Conservation (phyloP, 148 eudicot genomes). For the Rhododendron simsii region DNA sequence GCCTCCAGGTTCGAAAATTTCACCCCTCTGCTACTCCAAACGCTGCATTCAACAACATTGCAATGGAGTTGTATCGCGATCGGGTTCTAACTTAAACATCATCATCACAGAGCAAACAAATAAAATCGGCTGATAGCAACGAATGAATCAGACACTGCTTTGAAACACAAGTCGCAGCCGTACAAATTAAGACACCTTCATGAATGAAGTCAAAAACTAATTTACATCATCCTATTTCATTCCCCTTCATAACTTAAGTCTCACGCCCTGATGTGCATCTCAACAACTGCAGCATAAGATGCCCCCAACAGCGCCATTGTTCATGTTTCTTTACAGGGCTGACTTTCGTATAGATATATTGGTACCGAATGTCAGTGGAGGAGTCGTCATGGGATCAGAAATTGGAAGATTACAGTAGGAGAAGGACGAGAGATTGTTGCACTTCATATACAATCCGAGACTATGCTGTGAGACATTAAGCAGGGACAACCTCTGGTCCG, state of each 20-base stretch:
- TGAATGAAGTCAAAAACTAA: not conserved
- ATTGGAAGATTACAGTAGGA: not conserved
- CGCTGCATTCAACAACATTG: not conserved
- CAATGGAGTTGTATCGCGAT: not conserved
- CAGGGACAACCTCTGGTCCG: conserved; percentile 60
- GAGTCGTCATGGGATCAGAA: not conserved
- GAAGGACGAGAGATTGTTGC: not conserved
- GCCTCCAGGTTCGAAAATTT: not conserved
- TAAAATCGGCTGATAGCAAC: not conserved
- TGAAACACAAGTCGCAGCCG: not conserved
- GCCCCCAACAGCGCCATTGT: not conserved
- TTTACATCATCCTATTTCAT: conserved; percentile 1
- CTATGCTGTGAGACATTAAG: conserved; percentile 7
- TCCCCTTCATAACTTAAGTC: not conserved
- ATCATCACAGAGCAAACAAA: not conserved
- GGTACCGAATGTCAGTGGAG: not conserved
- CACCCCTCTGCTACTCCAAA: not conserved
- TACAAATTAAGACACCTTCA: not conserved
- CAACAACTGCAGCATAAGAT: not conserved
- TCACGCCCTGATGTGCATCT: not conserved
- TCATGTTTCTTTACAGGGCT: not conserved
- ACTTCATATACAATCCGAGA: conserved; percentile 8
- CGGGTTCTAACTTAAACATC: not conserved
- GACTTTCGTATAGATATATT: not conserved
- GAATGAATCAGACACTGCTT: not conserved